These are phyloP conservation scores for Microdochium bolleyi DNA, from an alignment of 2,329 filamentous ascomycete species.

Conservation along the genomic window DNA sequence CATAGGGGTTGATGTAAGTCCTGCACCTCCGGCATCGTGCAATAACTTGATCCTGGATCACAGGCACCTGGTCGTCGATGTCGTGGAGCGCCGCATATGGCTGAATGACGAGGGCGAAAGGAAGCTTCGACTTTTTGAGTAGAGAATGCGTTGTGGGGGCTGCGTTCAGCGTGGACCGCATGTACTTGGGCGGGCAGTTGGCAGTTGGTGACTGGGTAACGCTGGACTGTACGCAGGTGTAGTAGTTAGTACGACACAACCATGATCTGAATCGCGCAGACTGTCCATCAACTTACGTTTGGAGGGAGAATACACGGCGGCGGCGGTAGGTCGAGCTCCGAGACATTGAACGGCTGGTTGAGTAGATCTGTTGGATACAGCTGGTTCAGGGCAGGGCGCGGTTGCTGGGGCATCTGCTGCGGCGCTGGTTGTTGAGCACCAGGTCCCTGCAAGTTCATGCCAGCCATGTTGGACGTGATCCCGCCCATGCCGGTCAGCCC, in stretches of 20 bases:
- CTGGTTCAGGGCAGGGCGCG: constrained; percentile 64
- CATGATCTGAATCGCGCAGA: background rate
- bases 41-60: constrained; percentile 95
- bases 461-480: constrained; percentile 77
- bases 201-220: constrained; percentile 85
- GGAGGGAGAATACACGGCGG: constrained; percentile 85
- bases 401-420: constrained; percentile 36
- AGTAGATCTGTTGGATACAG: constrained; percentile 88
- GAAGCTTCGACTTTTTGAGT: constrained; percentile 93
- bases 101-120: constrained; percentile 92
- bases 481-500: constrained; percentile 50
- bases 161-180: constrained; percentile 90
- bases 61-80: constrained; percentile 79
- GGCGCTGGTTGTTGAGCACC: constrained; percentile 27
- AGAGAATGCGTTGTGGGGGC: constrained; percentile 87
- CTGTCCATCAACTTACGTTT: constrained; percentile 58
- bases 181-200: constrained; percentile 89
- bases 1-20: constrained; percentile 97
- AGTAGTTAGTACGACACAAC: background rate
- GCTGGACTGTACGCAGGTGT: constrained; percentile 54
- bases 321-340: constrained; percentile 84
- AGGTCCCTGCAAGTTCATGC: constrained; percentile 70
- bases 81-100: constrained; percentile 92
- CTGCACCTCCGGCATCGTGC: constrained; percentile 91
- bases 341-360: constrained; percentile 87